Percentiles rank a stretch among this genome's conserved stretches.
Conservation (phyloP, 192 early-diverging fungal species). For the Mortierella hygrophila region DNA sequence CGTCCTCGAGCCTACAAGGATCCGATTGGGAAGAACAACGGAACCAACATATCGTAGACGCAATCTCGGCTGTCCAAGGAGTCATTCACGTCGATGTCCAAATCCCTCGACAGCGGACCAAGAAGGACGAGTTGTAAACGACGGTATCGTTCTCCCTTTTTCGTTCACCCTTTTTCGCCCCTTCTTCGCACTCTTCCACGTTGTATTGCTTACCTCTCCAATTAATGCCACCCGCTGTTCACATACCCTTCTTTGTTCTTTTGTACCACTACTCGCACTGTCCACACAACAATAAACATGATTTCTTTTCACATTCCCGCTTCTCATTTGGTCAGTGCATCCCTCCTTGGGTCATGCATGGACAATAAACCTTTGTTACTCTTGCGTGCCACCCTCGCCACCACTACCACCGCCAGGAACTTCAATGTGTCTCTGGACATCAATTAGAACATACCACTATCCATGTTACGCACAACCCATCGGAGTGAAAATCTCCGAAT, state of each 20-base stretch:
- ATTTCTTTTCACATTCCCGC: background rate
- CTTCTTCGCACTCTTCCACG: background rate
- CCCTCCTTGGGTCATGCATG: too few relatives aligned
- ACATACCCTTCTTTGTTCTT: slow-evolving; percentile 2
- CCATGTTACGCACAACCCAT: too few relatives aligned
- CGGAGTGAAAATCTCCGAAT: too few relatives aligned
- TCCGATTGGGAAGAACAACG: slow-evolving; percentile 22
- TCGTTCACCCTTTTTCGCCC: background rate
- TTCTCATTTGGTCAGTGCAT: background rate
- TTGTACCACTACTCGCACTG: background rate
- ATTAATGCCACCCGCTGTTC: background rate
- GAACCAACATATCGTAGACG: slow-evolving; percentile 33
- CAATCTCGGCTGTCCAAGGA: slow-evolving; percentile 32
- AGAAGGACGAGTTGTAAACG: slow-evolving; percentile 40
- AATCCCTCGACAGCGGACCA: slow-evolving; percentile 25
- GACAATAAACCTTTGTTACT: too few relatives aligned
- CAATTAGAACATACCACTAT: too few relatives aligned
- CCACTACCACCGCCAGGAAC: too few relatives aligned
- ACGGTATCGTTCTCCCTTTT: background rate
- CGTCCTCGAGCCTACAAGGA: background rate
- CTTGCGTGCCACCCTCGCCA: too few relatives aligned
- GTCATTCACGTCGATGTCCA: slow-evolving; percentile 53
- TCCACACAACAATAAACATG: background rate
- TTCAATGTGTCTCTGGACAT: too few relatives aligned
- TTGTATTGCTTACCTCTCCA: background rate